Evolutionary conservation across 495 filamentous ascomycete genomes (phyloP), one percentile per base, ranked within the genome.

Genomic region (Oidiodendron maius): DNA sequence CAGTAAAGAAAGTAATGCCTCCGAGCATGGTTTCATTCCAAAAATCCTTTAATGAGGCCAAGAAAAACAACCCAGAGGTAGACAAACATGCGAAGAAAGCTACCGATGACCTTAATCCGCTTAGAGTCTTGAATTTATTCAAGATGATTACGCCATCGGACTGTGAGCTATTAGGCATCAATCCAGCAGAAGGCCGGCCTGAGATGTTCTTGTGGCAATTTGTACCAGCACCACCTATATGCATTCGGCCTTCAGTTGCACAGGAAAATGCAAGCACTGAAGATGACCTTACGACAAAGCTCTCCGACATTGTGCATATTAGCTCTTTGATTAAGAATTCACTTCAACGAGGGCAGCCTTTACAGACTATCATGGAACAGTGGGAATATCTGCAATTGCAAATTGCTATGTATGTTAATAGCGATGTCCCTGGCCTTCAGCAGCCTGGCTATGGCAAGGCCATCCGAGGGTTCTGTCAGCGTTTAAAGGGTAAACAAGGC

Each of bases 191-290:
- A 56, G 90, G 89, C 1, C 76, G 91, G 39, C 93, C 93, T 1
- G 93, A 98, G 58, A 95, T 95, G 86, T 95, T 96, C 64, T 75
- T 98, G 16, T 98, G 93, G 93, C 89, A 95, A 64, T 96, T 89
- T 62, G 75, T 98, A 20, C 93, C 93, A 1, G 91, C 90, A 2
- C 89, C 93, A 1, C 93, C 93, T 0, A 84, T 96, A 22, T 91
- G 87, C 56, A 95, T 98, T 58, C 78, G 93, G 39, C 93, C 93
- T 4, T 95, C 90, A 0, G 94, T 97, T 5, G 80, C 82, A 28
- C 91, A 97, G 61, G 93, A 96, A 48, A 80, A 74, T 24, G 87
- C 89, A 1, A 95, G 84, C 46, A 98, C 88, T 18, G 94, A 97
- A 66, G 94, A 98, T 60, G 93, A 98, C 62, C 75, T 98, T 56